Evolutionary conservation across 805 yeast species (phyloP).

Genomic region (Spathaspora gorwiae): DNA sequence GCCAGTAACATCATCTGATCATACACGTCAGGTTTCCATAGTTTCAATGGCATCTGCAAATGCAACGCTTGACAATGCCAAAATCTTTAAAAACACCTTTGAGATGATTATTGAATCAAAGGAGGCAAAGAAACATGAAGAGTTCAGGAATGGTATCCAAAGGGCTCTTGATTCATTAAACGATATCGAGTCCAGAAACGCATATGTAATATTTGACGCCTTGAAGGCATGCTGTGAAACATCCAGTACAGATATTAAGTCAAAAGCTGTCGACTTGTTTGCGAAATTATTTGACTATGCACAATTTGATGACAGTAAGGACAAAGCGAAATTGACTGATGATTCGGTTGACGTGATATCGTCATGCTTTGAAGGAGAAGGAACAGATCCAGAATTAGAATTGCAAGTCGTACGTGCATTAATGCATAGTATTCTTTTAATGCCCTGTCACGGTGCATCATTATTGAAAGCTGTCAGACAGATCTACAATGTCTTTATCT

Average conservation of each 20-base stretch:
- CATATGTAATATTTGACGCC: slow-evolving; percentile 68
- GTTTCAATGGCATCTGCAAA: slow-evolving; percentile 11
- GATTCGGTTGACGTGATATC: slow-evolving; percentile 82
- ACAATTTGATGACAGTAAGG: slow-evolving; percentile 57
- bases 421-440: slow-evolving; percentile 78
- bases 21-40: slow-evolving; percentile 12
- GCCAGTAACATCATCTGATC: not conserved
- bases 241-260: slow-evolving; percentile 57
- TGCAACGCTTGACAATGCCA: slow-evolving; percentile 20
- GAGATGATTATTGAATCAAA: slow-evolving; percentile 53
- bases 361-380: slow-evolving; percentile 85
- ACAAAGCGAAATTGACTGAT: slow-evolving; percentile 61
- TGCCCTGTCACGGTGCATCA: slow-evolving; percentile 87
- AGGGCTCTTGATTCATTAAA: slow-evolving; percentile 41
- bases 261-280: slow-evolving; percentile 76
- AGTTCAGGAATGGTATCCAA: slow-evolving; percentile 31
- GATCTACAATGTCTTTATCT: slow-evolving; percentile 85
- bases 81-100: slow-evolving; percentile 49
- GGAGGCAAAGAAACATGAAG: slow-evolving; percentile 54
- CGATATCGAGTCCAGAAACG: slow-evolving; percentile 37
- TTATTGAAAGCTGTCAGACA: slow-evolving; percentile 87
- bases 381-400: slow-evolving; percentile 84
- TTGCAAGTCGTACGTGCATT: slow-evolving; percentile 89
- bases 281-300: slow-evolving; percentile 88
- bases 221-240: slow-evolving; percentile 72